Percentiles rank a stretch among this genome's conserved stretches.
Conservation (phyloP, 2,329 filamentous ascomycete species). For the Hirsutella minnesotensis region DNA sequence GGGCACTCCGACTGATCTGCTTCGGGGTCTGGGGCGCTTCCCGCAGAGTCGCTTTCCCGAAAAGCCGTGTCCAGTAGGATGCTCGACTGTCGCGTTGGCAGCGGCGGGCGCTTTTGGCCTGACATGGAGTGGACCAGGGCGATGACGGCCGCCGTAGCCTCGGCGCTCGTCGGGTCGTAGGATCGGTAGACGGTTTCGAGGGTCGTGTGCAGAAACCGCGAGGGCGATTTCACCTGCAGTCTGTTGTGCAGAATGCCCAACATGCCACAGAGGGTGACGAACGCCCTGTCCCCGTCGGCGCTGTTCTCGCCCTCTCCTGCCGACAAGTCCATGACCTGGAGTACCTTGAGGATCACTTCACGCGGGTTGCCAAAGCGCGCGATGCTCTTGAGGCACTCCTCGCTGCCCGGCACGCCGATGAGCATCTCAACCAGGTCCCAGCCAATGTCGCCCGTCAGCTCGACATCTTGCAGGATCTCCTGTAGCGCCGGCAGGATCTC, state of each 20-base stretch:
- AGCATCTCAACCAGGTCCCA: conserved; percentile 76
- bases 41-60: conserved; percentile 39
- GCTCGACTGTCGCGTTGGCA: conserved; percentile 48
- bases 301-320: conserved; percentile 25
- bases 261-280: conserved; percentile 59
- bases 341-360: conserved; percentile 71
- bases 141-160: conserved; percentile 58
- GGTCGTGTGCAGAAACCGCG: conserved; percentile 66
- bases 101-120: conserved; percentile 50
- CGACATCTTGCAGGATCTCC: conserved; percentile 54
- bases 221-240: conserved; percentile 67
- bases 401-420: conserved; percentile 54
- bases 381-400: conserved; percentile 60
- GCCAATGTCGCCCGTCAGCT: conserved; percentile 64
- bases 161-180: conserved; percentile 51
- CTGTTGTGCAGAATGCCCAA: conserved; percentile 61
- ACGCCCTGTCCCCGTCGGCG: conserved; percentile 33
- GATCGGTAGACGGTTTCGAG: conserved; percentile 58
- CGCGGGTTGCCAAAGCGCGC: conserved; percentile 68
- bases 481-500: conserved; percentile 57
- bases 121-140: conserved; percentile 60
- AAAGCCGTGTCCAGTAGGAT: conserved; percentile 41
- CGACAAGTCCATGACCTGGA: conserved; percentile 54
- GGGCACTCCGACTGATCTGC: conserved; percentile 23
- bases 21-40: conserved; percentile 51